Conservation (phyloP, 495 filamentous ascomycete genomes). For the Hamigera avellanea region DNA sequence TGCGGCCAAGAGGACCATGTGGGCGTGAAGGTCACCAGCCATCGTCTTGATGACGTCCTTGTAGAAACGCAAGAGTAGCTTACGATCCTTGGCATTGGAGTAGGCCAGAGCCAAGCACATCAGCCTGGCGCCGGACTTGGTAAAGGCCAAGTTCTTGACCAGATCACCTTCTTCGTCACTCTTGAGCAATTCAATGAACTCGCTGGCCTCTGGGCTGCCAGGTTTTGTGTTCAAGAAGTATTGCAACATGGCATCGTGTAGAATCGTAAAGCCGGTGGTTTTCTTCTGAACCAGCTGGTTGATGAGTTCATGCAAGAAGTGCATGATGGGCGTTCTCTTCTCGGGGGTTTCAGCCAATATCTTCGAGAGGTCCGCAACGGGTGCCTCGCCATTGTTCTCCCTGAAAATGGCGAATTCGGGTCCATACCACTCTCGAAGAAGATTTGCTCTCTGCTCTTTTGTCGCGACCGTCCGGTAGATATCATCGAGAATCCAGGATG, state of each 20-base stretch:
- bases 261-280: slow-evolving; percentile 85
- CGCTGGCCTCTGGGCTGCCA: slow-evolving; percentile 65
- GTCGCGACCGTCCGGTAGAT: slow-evolving; percentile 81
- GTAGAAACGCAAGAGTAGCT: slow-evolving; percentile 73
- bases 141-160: slow-evolving; percentile 91
- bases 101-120: slow-evolving; percentile 73
- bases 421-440: slow-evolving; percentile 95
- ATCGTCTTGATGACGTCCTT: slow-evolving; percentile 76
- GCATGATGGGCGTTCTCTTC: slow-evolving; percentile 78
- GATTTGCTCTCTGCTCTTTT: slow-evolving; percentile 63
- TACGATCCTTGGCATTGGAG: slow-evolving; percentile 84
- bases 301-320: slow-evolving; percentile 69
- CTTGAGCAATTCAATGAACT: slow-evolving; percentile 84
- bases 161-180: slow-evolving; percentile 81
- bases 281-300: slow-evolving; percentile 92
- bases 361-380: slow-evolving; percentile 49
- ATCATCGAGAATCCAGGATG: slow-evolving; percentile 94
- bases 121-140: slow-evolving; percentile 71
- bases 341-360: slow-evolving; percentile 69
- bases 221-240: slow-evolving; percentile 74
- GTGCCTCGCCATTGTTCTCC: slow-evolving; percentile 29
- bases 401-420: slow-evolving; percentile 82
- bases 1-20: slow-evolving; percentile 69
- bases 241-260: slow-evolving; percentile 96
- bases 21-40: slow-evolving; percentile 65